phyloP scores from a whole-genome alignment of 2,329 filamentous ascomycete species.

The Blastomyces gilchristii region DNA sequence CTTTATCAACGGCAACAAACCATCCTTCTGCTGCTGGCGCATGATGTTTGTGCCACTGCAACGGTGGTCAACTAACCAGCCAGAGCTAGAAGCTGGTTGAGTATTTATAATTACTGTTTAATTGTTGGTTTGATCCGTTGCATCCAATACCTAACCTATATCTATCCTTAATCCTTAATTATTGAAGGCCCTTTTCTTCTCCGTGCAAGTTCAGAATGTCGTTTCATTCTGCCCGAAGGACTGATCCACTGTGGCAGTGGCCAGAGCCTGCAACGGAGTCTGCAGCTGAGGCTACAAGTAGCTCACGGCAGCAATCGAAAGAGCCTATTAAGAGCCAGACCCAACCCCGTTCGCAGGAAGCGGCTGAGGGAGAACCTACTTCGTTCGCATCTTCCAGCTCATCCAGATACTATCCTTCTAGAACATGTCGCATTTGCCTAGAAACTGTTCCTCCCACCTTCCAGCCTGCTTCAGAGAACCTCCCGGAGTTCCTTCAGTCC shows the following conservation, averaged over 20 bases:
- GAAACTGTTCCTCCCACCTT: conserved; percentile 58
- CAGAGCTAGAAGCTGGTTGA: conserved; percentile 22
- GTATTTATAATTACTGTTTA: not conserved
- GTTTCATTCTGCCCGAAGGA: not conserved
- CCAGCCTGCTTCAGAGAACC: conserved; percentile 42
- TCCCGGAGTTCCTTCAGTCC: conserved; percentile 49
- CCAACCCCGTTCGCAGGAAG: not conserved
- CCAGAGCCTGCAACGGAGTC: not conserved
- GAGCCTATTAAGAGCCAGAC: not conserved
- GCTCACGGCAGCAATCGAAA: not conserved
- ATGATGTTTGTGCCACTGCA: conserved; percentile 2
- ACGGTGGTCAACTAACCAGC: not conserved
- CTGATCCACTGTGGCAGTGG: conserved; percentile 5
- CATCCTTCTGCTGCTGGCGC: not conserved
- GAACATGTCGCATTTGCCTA: conserved; percentile 82
- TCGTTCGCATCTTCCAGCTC: not conserved
- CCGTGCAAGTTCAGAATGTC: not conserved
- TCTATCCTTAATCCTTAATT: not conserved
- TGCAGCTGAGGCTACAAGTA: not conserved
- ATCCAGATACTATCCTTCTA: conserved; percentile 51
- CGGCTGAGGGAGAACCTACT: not conserved
- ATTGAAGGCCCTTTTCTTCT: not conserved
- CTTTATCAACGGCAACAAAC: not conserved
- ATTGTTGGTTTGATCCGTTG: not conserved
- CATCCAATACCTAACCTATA: not conserved